Evolutionary conservation across 1,284 basidiomycete species (phyloP).

Genomic region (Apiotrichum mycotoxinovorans): DNA sequence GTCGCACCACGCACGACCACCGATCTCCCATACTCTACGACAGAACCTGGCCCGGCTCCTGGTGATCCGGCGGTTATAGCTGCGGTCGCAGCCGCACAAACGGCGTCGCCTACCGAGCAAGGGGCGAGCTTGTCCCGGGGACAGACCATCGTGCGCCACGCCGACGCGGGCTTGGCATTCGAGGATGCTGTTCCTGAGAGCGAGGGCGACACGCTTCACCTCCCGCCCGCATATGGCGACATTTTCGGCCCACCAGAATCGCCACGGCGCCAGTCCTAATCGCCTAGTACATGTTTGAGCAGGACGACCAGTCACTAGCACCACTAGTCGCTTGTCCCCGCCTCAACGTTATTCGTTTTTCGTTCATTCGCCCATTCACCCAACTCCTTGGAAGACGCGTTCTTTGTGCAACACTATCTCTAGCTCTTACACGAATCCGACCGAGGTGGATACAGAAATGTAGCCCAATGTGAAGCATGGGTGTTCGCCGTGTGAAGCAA

Average conservation of each 20-base stretch:
- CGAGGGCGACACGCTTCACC: conserved; percentile 11
- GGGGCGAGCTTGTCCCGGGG: conserved; percentile 7
- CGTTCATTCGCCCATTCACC: no score
- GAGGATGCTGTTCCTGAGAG: conserved; percentile 9
- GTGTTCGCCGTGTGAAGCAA: no score
- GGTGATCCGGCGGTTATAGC: not conserved
- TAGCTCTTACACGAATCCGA: no score
- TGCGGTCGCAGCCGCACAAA: not conserved
- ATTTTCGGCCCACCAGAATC: conserved; percentile 18
- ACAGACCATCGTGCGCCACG: conserved; percentile 19
- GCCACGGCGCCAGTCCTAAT: not conserved
- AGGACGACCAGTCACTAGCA: no score
- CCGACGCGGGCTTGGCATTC: conserved; percentile 16
- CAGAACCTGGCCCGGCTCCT: not conserved
- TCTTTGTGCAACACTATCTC: no score
- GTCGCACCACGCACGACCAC: not conserved
- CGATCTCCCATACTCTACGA: not conserved
- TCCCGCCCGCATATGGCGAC: conserved; percentile 22
- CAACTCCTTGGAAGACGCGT: no score
- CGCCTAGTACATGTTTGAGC: no score
- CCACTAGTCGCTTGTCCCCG: no score
- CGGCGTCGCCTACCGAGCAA: not conserved
- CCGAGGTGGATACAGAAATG: no score
- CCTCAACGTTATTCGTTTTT: no score
- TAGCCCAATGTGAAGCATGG: no score